Conservation (phyloP, 2,329 filamentous ascomycete species). For the Arthrobotrys megalospora region DNA sequence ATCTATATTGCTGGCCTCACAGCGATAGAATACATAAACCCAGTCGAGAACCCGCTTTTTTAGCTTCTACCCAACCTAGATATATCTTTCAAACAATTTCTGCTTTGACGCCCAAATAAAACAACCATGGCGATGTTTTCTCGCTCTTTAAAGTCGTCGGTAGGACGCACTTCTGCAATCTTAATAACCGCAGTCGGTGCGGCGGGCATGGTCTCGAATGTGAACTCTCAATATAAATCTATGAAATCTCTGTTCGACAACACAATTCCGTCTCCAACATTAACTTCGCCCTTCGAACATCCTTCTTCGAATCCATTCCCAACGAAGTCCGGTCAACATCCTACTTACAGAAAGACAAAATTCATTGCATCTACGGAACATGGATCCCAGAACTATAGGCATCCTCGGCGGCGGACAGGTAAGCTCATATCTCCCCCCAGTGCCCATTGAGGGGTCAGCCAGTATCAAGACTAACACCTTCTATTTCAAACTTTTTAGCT, state of each 20-base stretch:
- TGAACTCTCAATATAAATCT: slow-evolving; percentile 59
- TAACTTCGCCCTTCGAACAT: slow-evolving; percentile 51
- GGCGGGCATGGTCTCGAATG: slow-evolving; percentile 46
- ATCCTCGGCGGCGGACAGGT: slow-evolving; percentile 76
- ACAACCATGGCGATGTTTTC: slow-evolving; percentile 48
- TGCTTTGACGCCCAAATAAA: neutral
- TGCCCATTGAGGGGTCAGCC: neutral
- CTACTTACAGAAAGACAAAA: slow-evolving; percentile 39
- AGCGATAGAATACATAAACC: neutral
- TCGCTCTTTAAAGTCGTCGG: slow-evolving; percentile 32
- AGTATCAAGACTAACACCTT: slow-evolving; percentile 32
- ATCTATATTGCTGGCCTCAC: slow-evolving; percentile 11
- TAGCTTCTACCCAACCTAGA: neutral
- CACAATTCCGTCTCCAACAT: slow-evolving; percentile 42
- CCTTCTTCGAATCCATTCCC: slow-evolving; percentile 16
- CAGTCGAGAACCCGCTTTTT: neutral
- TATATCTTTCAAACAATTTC: neutral
- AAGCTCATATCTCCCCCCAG: slow-evolving; percentile 20
- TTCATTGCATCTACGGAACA: slow-evolving; percentile 61
- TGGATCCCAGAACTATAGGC: slow-evolving; percentile 67
- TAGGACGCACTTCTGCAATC: slow-evolving; percentile 51
- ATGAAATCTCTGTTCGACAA: slow-evolving; percentile 59
- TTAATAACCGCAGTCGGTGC: slow-evolving; percentile 46
- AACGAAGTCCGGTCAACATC: slow-evolving; percentile 16
- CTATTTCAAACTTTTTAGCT: slow-evolving; percentile 69